These are phyloP conservation scores for Ilyonectria sp. DNA, from an alignment of 2,329 filamentous ascomycete species.

Conservation along the genomic window DNA sequence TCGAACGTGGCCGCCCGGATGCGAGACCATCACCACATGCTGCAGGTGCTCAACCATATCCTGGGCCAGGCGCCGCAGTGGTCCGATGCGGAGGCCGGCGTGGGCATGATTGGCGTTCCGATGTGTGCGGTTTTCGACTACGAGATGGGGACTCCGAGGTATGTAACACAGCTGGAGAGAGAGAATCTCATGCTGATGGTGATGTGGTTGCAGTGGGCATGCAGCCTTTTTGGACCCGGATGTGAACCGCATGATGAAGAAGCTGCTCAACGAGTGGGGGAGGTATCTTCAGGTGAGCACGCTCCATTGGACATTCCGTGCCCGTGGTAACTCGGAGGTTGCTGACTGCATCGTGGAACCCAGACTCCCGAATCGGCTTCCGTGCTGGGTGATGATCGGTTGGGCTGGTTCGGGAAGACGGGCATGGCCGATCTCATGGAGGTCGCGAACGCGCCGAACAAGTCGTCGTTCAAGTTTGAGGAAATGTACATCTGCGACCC, in stretches of 20 bases:
- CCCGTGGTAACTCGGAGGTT: constrained; percentile 61
- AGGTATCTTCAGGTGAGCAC: constrained; percentile 62
- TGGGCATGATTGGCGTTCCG: constrained; percentile 54
- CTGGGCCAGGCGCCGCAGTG: constrained; percentile 61
- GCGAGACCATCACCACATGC: constrained; percentile 76
- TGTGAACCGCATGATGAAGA: constrained; percentile 68
- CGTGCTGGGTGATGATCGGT: constrained; percentile 60
- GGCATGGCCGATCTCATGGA: constrained; percentile 64
- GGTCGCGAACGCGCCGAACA: constrained; percentile 64
- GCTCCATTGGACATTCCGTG: neutral
- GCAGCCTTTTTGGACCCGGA: constrained; percentile 70
- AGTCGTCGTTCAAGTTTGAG: constrained; percentile 61
- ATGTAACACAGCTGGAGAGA: constrained; percentile 44
- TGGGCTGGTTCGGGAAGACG: constrained; percentile 71
- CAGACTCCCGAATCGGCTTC: constrained; percentile 68
- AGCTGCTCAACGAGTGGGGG: constrained; percentile 71
- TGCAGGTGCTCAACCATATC: constrained; percentile 54
- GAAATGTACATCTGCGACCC: constrained; percentile 77
- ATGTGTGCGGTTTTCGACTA: constrained; percentile 69
- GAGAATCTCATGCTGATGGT: constrained; percentile 54
- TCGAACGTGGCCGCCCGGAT: constrained; percentile 75
- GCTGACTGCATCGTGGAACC: constrained; percentile 49
- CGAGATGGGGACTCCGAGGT: constrained; percentile 69
- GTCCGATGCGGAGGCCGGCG: constrained; percentile 50
- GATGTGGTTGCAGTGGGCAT: constrained; percentile 56